Conservation (phyloP, 1,284 basidiomycete genomes). For the Malassezia nana region DNA sequence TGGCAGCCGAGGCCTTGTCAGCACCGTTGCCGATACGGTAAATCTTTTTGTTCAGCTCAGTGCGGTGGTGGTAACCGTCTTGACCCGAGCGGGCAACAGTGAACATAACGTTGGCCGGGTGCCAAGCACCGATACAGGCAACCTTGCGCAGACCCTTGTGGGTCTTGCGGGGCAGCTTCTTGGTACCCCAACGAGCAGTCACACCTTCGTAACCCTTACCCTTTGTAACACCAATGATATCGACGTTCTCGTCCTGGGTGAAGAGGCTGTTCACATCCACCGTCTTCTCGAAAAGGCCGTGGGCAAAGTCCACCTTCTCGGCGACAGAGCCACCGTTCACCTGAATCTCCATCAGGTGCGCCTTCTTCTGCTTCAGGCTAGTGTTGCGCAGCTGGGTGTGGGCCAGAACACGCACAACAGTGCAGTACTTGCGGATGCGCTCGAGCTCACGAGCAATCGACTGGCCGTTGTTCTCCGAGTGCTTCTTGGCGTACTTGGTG, state of each 20-base stretch:
- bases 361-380: slow-evolving; percentile 96
- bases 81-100: slow-evolving; percentile 99
- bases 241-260: slow-evolving; percentile 92
- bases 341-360: slow-evolving; percentile 99
- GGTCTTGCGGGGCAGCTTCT: slow-evolving; percentile 96
- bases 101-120: slow-evolving; percentile 99
- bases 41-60: slow-evolving; percentile 78
- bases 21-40: slow-evolving; percentile 82
- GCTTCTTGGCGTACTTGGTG: slow-evolving; percentile 96
- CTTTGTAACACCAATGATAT: slow-evolving; percentile 96
- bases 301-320: slow-evolving; percentile 96
- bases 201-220: slow-evolving; percentile 99
- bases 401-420: slow-evolving; percentile 96
- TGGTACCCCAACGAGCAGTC: slow-evolving; percentile 97
- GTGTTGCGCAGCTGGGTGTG: slow-evolving; percentile 95
- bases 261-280: slow-evolving; percentile 77
- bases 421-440: slow-evolving; percentile 99
- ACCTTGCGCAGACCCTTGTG: slow-evolving; percentile 96
- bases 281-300: slow-evolving; percentile 93
- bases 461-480: slow-evolving; percentile 87
- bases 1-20: slow-evolving; percentile 77
- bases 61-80: slow-evolving; percentile 96
- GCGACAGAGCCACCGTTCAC: slow-evolving; percentile 93
- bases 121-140: slow-evolving; percentile 99
- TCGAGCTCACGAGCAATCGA: slow-evolving; percentile 90